phyloP scores from a whole-genome alignment of 371 early-diverging fungal genomes.

The Blastocladiella emersonii region DNA sequence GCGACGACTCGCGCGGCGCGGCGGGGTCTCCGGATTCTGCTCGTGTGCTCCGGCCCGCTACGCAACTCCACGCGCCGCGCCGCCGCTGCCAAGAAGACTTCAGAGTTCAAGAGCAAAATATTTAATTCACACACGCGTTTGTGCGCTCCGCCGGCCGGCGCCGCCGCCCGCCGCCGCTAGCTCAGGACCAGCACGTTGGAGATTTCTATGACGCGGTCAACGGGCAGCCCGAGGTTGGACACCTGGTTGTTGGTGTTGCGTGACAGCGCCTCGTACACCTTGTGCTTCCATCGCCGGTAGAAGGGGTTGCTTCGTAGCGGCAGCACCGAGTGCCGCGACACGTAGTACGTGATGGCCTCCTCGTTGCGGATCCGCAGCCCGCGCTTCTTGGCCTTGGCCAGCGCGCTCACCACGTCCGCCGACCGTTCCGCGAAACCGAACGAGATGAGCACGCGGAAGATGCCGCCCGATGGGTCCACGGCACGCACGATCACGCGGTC shows the following conservation, averaged over 20 bases:
- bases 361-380: not conserved
- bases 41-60: too few species aligned
- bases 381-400: not conserved
- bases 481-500: slow-evolving; percentile 3
- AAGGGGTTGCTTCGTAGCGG: not conserved
- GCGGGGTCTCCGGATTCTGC: too few species aligned
- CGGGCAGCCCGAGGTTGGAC: not conserved
- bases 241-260: not conserved
- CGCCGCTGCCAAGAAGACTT: too few species aligned
- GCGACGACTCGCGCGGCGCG: too few species aligned
- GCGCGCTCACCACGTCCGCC: not conserved
- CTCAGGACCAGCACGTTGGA: not conserved
- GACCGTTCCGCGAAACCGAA: slow-evolving; percentile 2
- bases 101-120: too few species aligned
- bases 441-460: not conserved
- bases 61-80: too few species aligned
- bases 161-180: too few species aligned
- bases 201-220: not conserved
- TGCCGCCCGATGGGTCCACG: not conserved
- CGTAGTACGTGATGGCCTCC: not conserved
- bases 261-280: not conserved
- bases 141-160: too few species aligned
- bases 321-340: not conserved
- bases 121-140: too few species aligned
- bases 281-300: not conserved